Evolutionary conservation across 768 basidiomycete species (phyloP), one percentile per base, ranked within the genome.

Genomic region (Amanita brunnescens): DNA sequence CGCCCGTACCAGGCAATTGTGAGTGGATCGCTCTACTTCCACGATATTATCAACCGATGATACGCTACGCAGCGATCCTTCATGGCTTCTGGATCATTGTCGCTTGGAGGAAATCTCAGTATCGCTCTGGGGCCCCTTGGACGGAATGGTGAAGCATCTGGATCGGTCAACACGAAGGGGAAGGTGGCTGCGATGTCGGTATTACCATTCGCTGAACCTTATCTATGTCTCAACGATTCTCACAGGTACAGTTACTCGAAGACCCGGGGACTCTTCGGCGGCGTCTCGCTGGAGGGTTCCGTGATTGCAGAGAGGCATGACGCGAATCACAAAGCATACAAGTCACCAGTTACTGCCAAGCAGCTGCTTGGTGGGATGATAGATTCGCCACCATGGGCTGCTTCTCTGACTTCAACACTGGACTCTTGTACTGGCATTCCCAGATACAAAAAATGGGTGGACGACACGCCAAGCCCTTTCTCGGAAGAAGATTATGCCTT

Each of bases 221-320:
- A 30, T 48, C 32, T 18, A 21, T 32, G 32, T 20, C 51, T 58
- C 21, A 49, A 42, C 33, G 43, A 44, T 35, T 42, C 46, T 29
- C 54, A 45, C 61, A 88, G 86, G 85, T 91, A 91, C 65, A 88
- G 85, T 61, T 92, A 92, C 61, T 87, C 85, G 6, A 95, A 94
- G 65, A 93, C 93, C 1, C 81, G 88, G 49, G 95, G 95, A 18
- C 77, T 97, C 2, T 97, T 96, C 54, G 94, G 95, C 26, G 95
- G 95, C 5, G 75, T 96, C 9, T 91, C 89, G 14, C 64, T 90
- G 9, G 87, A 90, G 70, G 92, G 92, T 10, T 89, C 87, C 1
- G 83, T 96, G 46, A 93, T 98, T 53, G 77, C 96, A 13, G 95
- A 96, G 66, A 80, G 95, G 34, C 87, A 92, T 61, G 95, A 99